Base-by-base conservation (phyloP, 2,329 filamentous ascomycete genomes). In the Nemania sp. region DNA sequence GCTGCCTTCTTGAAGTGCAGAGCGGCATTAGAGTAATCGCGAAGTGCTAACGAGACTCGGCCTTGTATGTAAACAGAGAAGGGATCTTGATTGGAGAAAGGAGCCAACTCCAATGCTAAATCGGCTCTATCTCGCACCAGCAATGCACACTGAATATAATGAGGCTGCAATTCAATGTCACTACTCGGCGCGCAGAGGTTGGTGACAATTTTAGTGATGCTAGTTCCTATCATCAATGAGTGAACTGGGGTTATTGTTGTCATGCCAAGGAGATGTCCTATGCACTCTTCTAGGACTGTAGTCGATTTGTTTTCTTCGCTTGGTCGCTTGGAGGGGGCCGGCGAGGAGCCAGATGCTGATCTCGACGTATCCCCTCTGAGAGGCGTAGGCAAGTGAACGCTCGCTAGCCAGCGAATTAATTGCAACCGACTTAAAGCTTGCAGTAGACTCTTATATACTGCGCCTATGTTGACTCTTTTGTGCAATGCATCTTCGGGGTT, bases 41-140 rank as follows among this genome's bases (percentile, higher is more conserved):
- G 89, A 64, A 89, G 83, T 5, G 88, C 86, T 35, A 98, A 79
- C 66, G 86, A 84, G 50, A 96, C 82, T 32, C 95, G 88, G 2
- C 90, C 95, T 74, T 93, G 91, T 4, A 98, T 83, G 72, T 99
- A 99, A 67, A 81, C 90, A 79, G 78, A 87, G 80, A 83, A 92
- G 65, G 82, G 78, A 53, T 83, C 83, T 53, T 82, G 79, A 18
- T 80, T 78, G 63, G 81, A 81, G 68, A 87, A 88, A 1, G 82
- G 78, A 13, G 76, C 75, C 25, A 88, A 79, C 63, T 87, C 82
- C 32, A 82, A 68, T 13, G 87, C 84, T 17, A 89, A 74, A 69
- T 89, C 87, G 2, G 85, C 78, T 59, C 86, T 79, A 55, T 84
- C 82, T 59, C 81, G 78, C 67, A 85, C 84, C 29, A 89, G 75